phyloP scores from a whole-genome alignment of 208 protist species.

The Leishmania martiniquensis region DNA sequence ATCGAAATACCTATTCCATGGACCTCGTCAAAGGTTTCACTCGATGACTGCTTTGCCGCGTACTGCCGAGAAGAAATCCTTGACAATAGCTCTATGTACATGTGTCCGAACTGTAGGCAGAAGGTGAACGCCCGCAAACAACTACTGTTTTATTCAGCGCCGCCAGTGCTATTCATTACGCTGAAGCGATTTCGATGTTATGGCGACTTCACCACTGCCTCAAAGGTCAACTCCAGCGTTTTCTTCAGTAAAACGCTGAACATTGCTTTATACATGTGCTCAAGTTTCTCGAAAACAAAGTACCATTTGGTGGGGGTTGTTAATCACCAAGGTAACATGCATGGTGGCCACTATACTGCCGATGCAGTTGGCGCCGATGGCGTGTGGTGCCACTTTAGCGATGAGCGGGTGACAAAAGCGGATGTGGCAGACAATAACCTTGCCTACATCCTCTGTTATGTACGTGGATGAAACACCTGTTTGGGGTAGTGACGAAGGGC shows the following conservation, averaged over 20 bases:
- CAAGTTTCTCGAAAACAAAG: slow-evolving; percentile 38
- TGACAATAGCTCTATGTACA: slow-evolving; percentile 68
- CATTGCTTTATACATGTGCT: slow-evolving; percentile 72
- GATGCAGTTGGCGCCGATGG: slow-evolving; percentile 58
- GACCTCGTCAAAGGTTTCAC: slow-evolving; percentile 23
- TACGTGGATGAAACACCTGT: slow-evolving; percentile 7
- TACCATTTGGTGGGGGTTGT: slow-evolving; percentile 88
- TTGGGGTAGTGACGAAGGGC: background rate
- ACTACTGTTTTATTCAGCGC: slow-evolving; percentile 73
- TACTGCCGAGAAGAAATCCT: slow-evolving; percentile 84
- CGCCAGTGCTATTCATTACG: slow-evolving; percentile 83
- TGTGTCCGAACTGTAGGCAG: slow-evolving; percentile 61
- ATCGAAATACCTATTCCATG: slow-evolving; percentile 78
- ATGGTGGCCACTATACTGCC: slow-evolving; percentile 94
- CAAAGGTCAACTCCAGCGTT: slow-evolving; percentile 67
- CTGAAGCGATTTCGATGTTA: slow-evolving; percentile 82
- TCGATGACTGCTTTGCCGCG: slow-evolving; percentile 78
- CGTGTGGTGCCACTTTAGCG: slow-evolving; percentile 87
- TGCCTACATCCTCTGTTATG: slow-evolving; percentile 89
- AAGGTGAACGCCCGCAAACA: slow-evolving; percentile 81
- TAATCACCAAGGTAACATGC: slow-evolving; percentile 91
- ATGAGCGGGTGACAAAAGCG: slow-evolving; percentile 59
- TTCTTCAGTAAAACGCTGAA: slow-evolving; percentile 73
- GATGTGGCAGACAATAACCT: slow-evolving; percentile 46
- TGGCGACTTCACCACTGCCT: slow-evolving; percentile 77